Evolutionary conservation across 2,329 filamentous ascomycete species (phyloP).

Genomic region (Fusarium tricinctum): DNA sequence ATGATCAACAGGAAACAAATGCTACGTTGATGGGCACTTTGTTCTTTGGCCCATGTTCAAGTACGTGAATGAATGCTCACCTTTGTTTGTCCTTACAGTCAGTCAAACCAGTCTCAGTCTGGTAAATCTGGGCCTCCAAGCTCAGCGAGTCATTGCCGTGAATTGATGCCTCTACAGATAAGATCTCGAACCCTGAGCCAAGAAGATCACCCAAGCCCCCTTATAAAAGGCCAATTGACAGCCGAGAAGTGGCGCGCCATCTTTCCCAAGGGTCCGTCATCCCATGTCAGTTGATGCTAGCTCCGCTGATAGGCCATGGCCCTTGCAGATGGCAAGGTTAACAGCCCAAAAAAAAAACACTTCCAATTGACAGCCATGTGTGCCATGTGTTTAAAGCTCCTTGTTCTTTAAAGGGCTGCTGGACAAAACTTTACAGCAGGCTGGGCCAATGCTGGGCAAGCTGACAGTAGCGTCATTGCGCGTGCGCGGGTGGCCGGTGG

Average conservation of each 20-base stretch:
- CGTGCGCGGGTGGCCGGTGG: constrained; percentile 24
- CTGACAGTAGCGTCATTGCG: constrained; percentile 43
- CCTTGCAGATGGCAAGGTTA: constrained; percentile 50
- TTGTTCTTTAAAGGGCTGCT: constrained; percentile 32
- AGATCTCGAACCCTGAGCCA: constrained; percentile 36
- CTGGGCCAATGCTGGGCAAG: constrained; percentile 40
- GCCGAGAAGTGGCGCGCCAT: constrained; percentile 40
- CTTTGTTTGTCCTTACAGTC: constrained; percentile 4
- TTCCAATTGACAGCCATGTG: constrained; percentile 34
- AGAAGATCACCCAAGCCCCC: constrained; percentile 28
- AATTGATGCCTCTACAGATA: constrained; percentile 14
- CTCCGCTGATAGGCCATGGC: constrained; percentile 48
- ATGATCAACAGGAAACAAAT: constrained; percentile 35
- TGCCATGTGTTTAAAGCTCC: constrained; percentile 41
- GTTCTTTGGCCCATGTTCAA: constrained; percentile 19
- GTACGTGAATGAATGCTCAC: constrained; percentile 3
- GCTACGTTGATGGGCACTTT: constrained; percentile 19
- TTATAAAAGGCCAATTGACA: constrained; percentile 40
- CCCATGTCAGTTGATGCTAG: constrained; percentile 39
- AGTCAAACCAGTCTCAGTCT: constrained; percentile 1
- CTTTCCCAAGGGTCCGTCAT: constrained; percentile 35
- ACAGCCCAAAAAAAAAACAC: constrained; percentile 32
- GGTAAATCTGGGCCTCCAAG: background rate
- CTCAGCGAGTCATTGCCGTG: constrained; percentile 4
- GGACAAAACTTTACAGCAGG: constrained; percentile 34